phyloP scores from a whole-genome alignment of 441 rosid genomes.

The Aquilaria agallochum region DNA sequence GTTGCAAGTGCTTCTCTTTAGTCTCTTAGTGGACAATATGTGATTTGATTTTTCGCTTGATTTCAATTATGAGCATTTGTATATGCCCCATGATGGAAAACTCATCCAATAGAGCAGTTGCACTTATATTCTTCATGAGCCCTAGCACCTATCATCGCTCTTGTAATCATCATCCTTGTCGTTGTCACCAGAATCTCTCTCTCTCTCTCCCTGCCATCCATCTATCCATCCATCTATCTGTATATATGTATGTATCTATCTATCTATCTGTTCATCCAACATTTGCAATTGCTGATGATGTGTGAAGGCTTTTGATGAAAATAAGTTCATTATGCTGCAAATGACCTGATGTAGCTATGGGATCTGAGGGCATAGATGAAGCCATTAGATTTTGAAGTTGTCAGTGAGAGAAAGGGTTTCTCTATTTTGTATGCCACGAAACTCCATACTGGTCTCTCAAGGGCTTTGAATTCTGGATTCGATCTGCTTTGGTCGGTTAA shows the following conservation, averaged over 20 bases:
- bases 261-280: background rate
- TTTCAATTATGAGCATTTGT: no score
- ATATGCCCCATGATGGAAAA: no score
- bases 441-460: background rate
- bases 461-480: background rate
- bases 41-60: no score
- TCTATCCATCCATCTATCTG: constrained; percentile 10
- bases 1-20: no score
- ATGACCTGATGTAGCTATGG: constrained; percentile 43
- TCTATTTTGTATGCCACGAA: background rate
- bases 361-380: constrained; percentile 38
- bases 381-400: background rate
- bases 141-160: no score
- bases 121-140: no score
- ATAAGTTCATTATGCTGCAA: constrained; percentile 14
- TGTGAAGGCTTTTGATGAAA: constrained; percentile 22
- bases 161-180: no score
- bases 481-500: background rate
- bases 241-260: background rate
- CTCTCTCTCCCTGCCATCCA: background rate
- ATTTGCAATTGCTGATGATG: constrained; percentile 5
- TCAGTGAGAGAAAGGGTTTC: background rate
- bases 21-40: no score
- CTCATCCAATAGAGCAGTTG: no score
- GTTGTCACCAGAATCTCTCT: no score